A percentile compares a stretch with the other conserved stretches of the same genome.
These are phyloP conservation scores for Candida chilensis DNA, from an alignment of 805 yeast species.

Conservation along the genomic window DNA sequence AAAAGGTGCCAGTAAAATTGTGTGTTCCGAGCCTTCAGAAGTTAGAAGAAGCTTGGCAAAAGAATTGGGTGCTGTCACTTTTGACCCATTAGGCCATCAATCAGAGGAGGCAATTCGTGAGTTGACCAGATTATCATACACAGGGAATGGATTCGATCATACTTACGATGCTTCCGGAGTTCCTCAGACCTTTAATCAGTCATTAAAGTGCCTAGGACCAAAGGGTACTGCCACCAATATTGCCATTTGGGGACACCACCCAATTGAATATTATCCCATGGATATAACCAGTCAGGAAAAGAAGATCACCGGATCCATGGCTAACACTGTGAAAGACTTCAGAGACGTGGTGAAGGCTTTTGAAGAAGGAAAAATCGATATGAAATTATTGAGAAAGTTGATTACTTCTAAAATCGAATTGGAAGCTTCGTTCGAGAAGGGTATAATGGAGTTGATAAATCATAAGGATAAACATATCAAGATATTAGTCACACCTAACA, in stretches of 20 bases:
- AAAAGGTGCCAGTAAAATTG: constrained; percentile 29
- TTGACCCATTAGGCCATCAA: constrained; percentile 34
- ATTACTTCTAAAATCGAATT: constrained; percentile 45
- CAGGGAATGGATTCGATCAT: constrained; percentile 36
- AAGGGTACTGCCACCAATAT: constrained; percentile 55
- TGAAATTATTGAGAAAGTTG: constrained; percentile 32
- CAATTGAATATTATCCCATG: constrained; percentile 45
- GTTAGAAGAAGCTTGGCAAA: constrained; percentile 49
- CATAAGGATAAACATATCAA: constrained; percentile 50
- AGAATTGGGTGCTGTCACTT: constrained; percentile 34
- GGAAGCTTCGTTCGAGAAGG: constrained; percentile 43
- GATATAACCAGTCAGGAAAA: constrained; percentile 47
- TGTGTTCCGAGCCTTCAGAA: constrained; percentile 53
- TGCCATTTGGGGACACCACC: constrained; percentile 54
- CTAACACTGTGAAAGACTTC: constrained; percentile 49
- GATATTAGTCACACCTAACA: constrained; percentile 42
- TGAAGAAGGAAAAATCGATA: constrained; percentile 31
- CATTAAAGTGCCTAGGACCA: constrained; percentile 37
- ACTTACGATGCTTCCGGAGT: constrained; percentile 50
- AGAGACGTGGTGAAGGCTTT: constrained; percentile 45
- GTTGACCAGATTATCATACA: constrained; percentile 23
- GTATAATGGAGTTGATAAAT: constrained; percentile 38
- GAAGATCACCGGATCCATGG: constrained; percentile 49
- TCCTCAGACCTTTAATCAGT: constrained; percentile 41
- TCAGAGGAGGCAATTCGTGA: constrained; percentile 24